phyloP scores from a whole-genome alignment of 2,329 filamentous ascomycete genomes.

The Aspergillus novoparasiticus region DNA sequence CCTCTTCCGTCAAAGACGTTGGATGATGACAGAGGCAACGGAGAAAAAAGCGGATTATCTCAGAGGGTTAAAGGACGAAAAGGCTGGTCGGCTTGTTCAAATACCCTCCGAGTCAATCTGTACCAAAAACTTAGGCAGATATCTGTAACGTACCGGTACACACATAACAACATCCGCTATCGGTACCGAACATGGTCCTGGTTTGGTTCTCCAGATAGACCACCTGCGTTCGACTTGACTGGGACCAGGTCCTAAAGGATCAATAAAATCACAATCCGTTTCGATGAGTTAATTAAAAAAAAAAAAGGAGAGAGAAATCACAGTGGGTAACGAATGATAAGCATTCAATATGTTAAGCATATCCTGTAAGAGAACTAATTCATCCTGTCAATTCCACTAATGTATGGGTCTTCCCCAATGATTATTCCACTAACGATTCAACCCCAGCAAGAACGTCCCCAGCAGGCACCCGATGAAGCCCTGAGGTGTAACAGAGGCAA shows the following conservation, averaged over 20 bases:
- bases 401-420: neutral
- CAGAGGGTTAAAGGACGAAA: neutral
- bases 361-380: neutral
- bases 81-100: no score
- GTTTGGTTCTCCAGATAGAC: neutral
- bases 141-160: no score
- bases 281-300: neutral
- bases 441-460: neutral
- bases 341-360: neutral
- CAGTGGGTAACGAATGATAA: neutral
- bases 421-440: neutral
- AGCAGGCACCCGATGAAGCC: neutral
- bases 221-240: neutral
- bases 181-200: conserved; percentile 4
- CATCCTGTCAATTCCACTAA: neutral
- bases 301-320: no score
- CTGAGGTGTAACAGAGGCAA: neutral
- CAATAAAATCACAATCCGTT: neutral
- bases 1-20: neutral
- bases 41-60: neutral
- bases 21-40: neutral
- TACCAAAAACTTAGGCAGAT: no score
- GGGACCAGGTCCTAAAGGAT: neutral
- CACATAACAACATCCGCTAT: neutral
- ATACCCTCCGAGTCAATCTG: no score